A percentile compares a stretch with the other conserved stretches of the same genome.
Evolutionary conservation across 441 rosid genomes (phyloP).

Genomic region (Populus tomentosa): DNA sequence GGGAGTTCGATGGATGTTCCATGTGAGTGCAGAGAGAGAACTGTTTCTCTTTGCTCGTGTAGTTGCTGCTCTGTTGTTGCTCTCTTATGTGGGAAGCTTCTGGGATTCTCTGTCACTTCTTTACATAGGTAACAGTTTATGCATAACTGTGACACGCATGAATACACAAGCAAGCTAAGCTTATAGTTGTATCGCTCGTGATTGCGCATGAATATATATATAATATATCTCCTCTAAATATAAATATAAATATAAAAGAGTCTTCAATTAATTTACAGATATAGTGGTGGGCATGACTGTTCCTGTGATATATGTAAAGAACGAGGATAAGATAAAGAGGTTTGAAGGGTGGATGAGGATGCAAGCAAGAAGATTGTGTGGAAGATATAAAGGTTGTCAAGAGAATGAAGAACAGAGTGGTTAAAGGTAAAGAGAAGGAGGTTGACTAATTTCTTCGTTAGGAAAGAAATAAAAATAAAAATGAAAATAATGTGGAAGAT

Average conservation of each 20-base stretch:
- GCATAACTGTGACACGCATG: too few species aligned
- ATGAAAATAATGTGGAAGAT: not conserved
- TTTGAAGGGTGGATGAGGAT: conserved; percentile 15
- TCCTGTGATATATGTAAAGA: conserved; percentile 35
- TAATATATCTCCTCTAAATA: too few species aligned
- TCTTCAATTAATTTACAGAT: conserved; percentile 18
- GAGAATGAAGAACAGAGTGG: conserved; percentile 22
- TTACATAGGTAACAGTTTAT: conserved; percentile 30
- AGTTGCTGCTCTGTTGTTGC: conserved; percentile 31
- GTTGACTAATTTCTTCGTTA: conserved; percentile 4
- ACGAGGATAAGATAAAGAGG: conserved; percentile 31
- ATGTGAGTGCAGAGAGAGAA: conserved; percentile 39
- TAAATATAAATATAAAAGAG: too few species aligned
- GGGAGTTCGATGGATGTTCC: conserved; percentile 42
- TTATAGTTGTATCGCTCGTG: not conserved
- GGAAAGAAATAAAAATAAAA: too few species aligned
- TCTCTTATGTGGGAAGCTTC: conserved; percentile 41
- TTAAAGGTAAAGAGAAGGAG: conserved; percentile 22
- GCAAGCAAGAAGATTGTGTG: conserved; percentile 21
- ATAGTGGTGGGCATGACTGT: conserved; percentile 28
- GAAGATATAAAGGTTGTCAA: conserved; percentile 27
- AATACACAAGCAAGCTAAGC: not conserved
- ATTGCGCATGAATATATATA: not conserved
- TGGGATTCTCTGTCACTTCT: conserved; percentile 41
- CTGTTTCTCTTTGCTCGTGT: conserved; percentile 37